Evolutionary conservation across 2,329 filamentous ascomycete genomes (phyloP), one percentile per base, ranked within the genome.

Genomic region (Calonectria pteridis): DNA sequence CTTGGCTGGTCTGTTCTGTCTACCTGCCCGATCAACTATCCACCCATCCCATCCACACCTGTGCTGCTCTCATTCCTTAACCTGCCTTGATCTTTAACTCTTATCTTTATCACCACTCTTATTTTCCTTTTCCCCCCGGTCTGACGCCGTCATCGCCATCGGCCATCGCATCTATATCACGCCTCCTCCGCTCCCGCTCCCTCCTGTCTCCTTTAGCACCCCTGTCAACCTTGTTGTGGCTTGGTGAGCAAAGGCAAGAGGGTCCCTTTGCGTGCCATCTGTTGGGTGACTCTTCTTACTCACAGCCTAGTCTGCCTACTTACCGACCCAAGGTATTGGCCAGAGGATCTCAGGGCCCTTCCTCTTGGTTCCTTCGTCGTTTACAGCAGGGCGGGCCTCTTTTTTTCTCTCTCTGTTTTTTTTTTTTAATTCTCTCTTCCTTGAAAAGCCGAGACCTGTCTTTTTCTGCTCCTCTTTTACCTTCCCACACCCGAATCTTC

Each of bases 401-500:
- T 65, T 50, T 65, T 58, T 35, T 26, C 23, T 35, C 50, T 51
- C 26, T 31, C 40, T 23, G 26, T 59, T 33, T 59, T 51, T 20
- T 31, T 50, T 23, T 31, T 59, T 33, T 59, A 31, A 50, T 23
- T 50, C 23, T 46, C 31, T 51, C 40, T 62, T 67, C 49, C 37
- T 37, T 43, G 58, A 63, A 67, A 71, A 46, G 46, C 64, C 43
- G 55, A 64, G 53, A 64, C 55, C 23, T 35, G 58, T 67, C 35
- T 40, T 28, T 28, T 51, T 67, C 29, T 49, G 18, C 67, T 58
- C 37, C 50, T 67, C 55, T 55, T 62, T 55, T 49, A 58, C 31
- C 23, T 67, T 40, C 50, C 33, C 49, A 28, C 40, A 11, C 55
- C 33, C 29, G 20, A 49, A 37, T 69, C 37, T 37, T 40, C 9